phyloP scores from a whole-genome alignment of 2,329 filamentous ascomycete species.

The Microdochium nivale region DNA sequence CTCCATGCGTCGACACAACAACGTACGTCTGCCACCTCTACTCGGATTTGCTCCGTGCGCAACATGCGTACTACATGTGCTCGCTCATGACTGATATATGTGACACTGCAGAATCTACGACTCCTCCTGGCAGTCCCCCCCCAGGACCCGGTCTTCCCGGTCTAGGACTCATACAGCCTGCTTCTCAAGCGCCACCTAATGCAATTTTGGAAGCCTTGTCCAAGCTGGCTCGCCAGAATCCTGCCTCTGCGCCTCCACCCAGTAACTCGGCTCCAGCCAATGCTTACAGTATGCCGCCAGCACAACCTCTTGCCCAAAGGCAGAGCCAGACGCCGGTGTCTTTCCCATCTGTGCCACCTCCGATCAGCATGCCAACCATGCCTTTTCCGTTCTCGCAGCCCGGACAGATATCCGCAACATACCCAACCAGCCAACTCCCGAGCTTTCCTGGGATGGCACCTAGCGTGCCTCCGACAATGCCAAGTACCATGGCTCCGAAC shows the following conservation, averaged over 20 bases:
- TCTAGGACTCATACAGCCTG: slow-evolving; percentile 18
- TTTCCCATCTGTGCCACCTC: slow-evolving; percentile 38
- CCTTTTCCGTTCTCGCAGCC: slow-evolving; percentile 38
- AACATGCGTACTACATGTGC: neutral
- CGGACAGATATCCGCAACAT: slow-evolving; percentile 23
- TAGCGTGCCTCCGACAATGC: slow-evolving; percentile 23
- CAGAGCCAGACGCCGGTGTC: slow-evolving; percentile 23
- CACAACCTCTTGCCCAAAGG: slow-evolving; percentile 14
- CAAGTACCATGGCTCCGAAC: slow-evolving; percentile 37
- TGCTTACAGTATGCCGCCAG: slow-evolving; percentile 13
- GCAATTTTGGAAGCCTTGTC: slow-evolving; percentile 73
- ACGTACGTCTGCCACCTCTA: neutral
- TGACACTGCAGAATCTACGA: slow-evolving; percentile 57
- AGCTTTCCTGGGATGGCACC: slow-evolving; percentile 25
- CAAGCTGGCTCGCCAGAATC: slow-evolving; percentile 70
- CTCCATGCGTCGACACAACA: slow-evolving; percentile 44
- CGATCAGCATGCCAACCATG: slow-evolving; percentile 47
- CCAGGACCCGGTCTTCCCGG: slow-evolving; percentile 29
- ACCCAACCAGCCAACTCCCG: slow-evolving; percentile 26
- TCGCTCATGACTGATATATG: slow-evolving; percentile 14
- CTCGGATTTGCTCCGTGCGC: neutral
- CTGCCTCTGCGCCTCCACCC: slow-evolving; percentile 22
- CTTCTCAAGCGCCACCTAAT: slow-evolving; percentile 34
- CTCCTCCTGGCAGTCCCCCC: slow-evolving; percentile 57
- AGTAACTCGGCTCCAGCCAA: slow-evolving; percentile 14